Evolutionary conservation across 2,329 filamentous ascomycete genomes (phyloP), one percentile per base, ranked within the genome.

Genomic region (Fusarium multiceps): DNA sequence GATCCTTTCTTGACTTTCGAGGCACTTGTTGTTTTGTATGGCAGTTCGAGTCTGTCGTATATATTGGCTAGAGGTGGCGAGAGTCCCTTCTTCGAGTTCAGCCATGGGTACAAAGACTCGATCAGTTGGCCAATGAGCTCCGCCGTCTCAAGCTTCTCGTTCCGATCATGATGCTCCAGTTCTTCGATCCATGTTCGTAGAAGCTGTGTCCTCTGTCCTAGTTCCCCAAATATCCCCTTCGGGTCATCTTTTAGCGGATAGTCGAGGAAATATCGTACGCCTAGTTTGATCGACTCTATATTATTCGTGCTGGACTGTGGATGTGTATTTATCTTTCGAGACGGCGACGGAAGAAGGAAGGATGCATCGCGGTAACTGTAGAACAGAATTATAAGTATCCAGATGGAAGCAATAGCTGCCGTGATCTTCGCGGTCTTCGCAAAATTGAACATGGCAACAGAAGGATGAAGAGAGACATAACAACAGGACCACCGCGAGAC

Each of bases 151-250:
- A 9, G 23, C 2, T 20, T 48, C 14, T 61, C 30, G 10, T 16
- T n/a, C 3, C 20, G 25, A 2, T 3, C 45, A 48, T 55, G 34
- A 3, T 32, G 42, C 34, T 58, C 60, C 32, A 71, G 42, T 57
- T 74, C 55, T 1, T 64, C 60, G 23, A 73, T 63, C 72, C 72
- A 74, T 5, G 57, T 63, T 27, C 68, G 43, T 7, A 62, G 50
- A 2, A 67, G 20, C n/a, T 63, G 53, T 20, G 64, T 74, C 0
- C 79, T 77, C 32, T 78, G 73, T 32, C 79, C 79, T 11, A 78
- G 37, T 45, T 80, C 72, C 40, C 78, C 78, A 55, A 80, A 80
- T 4, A 75, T 64, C 6, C 74, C 68, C 13, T 75, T 78, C 48
- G 77, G 79, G 0, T 78, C 72, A n/a, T 72, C 59, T 0, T 50